phyloP scores from a whole-genome alignment of 768 basidiomycete species.

The Termitomyces sp. region DNA sequence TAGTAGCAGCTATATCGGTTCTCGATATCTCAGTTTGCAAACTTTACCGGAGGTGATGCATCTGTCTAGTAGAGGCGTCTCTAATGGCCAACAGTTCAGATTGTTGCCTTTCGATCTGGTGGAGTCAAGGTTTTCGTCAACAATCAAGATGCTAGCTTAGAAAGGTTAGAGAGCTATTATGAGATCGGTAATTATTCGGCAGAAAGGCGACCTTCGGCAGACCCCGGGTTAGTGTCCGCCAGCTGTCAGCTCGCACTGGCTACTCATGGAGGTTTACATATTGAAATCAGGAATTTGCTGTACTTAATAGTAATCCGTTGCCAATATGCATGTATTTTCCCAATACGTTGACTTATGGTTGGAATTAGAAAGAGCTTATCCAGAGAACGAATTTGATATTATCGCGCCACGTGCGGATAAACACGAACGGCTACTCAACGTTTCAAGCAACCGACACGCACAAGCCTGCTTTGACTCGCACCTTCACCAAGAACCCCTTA shows the following conservation, averaged over 20 bases:
- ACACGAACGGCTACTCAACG: not conserved
- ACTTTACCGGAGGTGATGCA: not conserved
- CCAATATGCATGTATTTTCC: not conserved
- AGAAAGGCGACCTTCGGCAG: not conserved
- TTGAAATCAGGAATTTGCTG: not conserved
- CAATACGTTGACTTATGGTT: not conserved
- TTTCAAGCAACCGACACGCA: not conserved
- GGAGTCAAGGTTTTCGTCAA: not conserved
- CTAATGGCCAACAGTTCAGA: not conserved
- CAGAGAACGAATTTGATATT: not conserved
- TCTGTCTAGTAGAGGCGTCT: not conserved
- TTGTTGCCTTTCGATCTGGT: not conserved
- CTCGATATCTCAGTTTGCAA: not conserved
- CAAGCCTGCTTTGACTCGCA: not conserved
- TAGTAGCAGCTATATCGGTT: not conserved
- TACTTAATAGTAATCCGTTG: not conserved
- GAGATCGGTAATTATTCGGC: too few relatives aligned
- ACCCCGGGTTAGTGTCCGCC: not conserved
- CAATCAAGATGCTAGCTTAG: not conserved
- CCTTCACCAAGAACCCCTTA: conserved; percentile 2
- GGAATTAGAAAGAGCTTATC: not conserved
- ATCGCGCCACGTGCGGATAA: conserved; percentile 8
- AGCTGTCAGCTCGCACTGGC: not conserved
- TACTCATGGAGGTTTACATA: not conserved
- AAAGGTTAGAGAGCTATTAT: not conserved